A percentile compares a stretch with the other conserved stretches of the same genome.
These are phyloP conservation scores for Botryotinia globosa DNA, from an alignment of 2,329 filamentous ascomycete species.

Conservation along the genomic window DNA sequence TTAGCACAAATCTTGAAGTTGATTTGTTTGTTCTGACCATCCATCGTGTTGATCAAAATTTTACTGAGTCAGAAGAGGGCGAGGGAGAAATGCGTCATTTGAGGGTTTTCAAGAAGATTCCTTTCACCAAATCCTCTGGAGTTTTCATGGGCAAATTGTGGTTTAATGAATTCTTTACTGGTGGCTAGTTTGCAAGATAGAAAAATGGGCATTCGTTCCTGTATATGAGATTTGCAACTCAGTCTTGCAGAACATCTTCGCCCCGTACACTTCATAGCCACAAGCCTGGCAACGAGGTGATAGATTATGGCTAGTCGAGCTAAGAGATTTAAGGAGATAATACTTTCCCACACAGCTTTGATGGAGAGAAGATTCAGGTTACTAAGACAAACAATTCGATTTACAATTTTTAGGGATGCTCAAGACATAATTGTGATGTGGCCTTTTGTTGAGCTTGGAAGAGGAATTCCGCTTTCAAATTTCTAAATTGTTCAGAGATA, in stretches of 20 bases:
- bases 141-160: not conserved
- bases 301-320: not conserved
- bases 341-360: rapidly evolving
- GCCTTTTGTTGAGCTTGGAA: not conserved
- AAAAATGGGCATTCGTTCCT: not conserved
- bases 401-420: not conserved
- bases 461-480: rapidly evolving
- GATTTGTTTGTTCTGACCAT: not conserved
- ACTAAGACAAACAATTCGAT: not conserved
- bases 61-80: too few species aligned
- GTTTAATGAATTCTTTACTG: not conserved
- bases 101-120: not conserved
- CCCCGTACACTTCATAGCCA: not conserved
- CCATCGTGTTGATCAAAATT: not conserved
- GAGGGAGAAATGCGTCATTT: not conserved
- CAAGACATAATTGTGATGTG: not conserved
- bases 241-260: not conserved
- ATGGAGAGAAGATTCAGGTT: too few species aligned
- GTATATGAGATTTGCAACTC: not conserved
- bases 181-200: rapidly evolving
- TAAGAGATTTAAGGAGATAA: rapidly evolving
- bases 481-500: too few species aligned
- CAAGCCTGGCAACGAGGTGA: too few species aligned
- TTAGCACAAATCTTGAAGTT: too few species aligned
- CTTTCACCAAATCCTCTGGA: not conserved